Evolutionary conservation across 2,329 filamentous ascomycete species (phyloP), one percentile per base, ranked within the genome.

Genomic region (Diaporthe vaccinii): DNA sequence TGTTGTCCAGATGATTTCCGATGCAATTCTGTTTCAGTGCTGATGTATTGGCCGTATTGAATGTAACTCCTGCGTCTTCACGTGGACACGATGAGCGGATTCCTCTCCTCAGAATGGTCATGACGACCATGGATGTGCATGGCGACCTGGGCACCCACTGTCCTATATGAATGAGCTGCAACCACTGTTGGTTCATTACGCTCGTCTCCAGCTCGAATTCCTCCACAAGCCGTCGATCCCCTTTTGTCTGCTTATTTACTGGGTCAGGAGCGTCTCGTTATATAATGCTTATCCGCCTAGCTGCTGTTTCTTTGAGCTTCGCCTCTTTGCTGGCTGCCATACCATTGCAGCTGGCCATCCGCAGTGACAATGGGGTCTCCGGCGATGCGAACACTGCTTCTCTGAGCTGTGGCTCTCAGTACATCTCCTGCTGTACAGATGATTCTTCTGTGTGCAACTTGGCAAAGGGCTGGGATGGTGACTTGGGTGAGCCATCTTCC

Each of bases 361-460:
- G 62, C 28, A 53, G 62, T 39, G 62, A 68, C 2, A 68, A 68
- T 53, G 62, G 62, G 2, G 62, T 68, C 25, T 68, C 62, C 1
- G 62, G 62, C 4, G 62, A 68, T 4, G 44, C 22, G 1, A 51
- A 25, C 46, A 68, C 62, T 68, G 62, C 62, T 15, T 68, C 62
- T 53, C 62, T 68, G 14, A 68, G 62, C 22, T 68, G 62, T n/a
- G 62, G 62, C 4, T 68, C 62, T 17, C 62, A 68, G 44, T 68
- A 39, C 4, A 51, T 68, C 44, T 68, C 62, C 17, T 68, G 62
- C 44, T 68, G 62, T 7, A 68, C 62, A 2, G 62, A 68, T n/a
- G 62, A 68, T 36, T 68, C 62, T 17, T 51, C 62, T 8, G 62
- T 49, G 22, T 68, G 62, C 22, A 68, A 68, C 44, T 25, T 68